Evolutionary conservation across 805 yeast genomes (phyloP), one percentile per base, ranked within the genome.

Genomic region (Saturnispora halmiae): DNA sequence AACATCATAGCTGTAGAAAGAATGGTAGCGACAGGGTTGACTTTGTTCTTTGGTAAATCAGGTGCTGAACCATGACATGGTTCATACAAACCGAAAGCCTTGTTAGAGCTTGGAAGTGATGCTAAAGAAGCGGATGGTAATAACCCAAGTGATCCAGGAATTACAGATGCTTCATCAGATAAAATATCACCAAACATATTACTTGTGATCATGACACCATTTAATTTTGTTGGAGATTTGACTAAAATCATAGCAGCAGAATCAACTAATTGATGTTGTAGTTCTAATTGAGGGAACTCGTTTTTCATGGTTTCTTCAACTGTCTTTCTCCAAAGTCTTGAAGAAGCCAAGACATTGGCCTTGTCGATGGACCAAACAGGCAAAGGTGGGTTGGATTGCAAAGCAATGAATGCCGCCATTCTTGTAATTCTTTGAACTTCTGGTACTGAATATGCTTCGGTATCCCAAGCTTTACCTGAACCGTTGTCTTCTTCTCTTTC

Each of bases 31-130:
- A 90, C 65, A 39, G 98, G 98, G 66, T 90, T 90, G 44, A 88
- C 98, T 66, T 84, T 82, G 60, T 86, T 85, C 45, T 66, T 69
- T 39, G 80, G 79, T 58, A 90, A 76, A 63, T 90, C 98, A 39
- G 98, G 98, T 27, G 98, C 98, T 35, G 96, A 82, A 36, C 98
- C 98, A 61, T 90, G 98, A 59, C 96, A 90, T 51, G 98, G 97
- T 68, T 92, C 98, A 61, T 92, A 92, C 49, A 92, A 70, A 44
- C 98, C 98, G 59, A 92, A 88, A 1, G 97, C 97, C 38, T 73
- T 69, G 71, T 88, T 88, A 30, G 90, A 77, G 64, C 90, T 96
- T 40, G 98, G 98, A 58, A 92, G 72, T n/a, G 96, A 86, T 3
- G 96, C 92, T 57, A 92, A 75, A 16, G 97, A 90, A 3, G 98